phyloP scores from a whole-genome alignment of 306 rosid species.

The Vigna radiata region DNA sequence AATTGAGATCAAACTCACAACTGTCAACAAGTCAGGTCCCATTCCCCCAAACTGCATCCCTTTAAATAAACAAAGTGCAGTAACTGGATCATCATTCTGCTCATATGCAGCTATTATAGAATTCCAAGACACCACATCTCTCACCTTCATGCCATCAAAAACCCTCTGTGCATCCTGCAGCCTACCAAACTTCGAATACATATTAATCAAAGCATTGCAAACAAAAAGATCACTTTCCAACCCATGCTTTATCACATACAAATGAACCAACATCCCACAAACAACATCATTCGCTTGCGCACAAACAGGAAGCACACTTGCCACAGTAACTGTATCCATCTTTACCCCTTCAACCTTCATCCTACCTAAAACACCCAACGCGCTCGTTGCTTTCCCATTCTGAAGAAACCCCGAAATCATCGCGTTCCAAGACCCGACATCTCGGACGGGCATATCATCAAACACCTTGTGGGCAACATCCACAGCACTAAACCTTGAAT shows the following conservation, averaged over 20 bases:
- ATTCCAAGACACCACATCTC: constrained; percentile 57
- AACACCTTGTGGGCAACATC: constrained; percentile 47
- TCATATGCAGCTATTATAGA: constrained; percentile 54
- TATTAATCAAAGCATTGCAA: constrained; percentile 55
- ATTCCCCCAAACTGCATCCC: constrained; percentile 52
- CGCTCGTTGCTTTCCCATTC: constrained; percentile 49
- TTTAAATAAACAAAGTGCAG: constrained; percentile 47
- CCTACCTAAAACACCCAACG: constrained; percentile 43
- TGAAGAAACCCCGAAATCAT: constrained; percentile 60
- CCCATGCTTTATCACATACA: constrained; percentile 58
- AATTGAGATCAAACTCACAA: constrained; percentile 56
- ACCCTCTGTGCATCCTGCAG: constrained; percentile 45
- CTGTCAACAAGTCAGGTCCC: constrained; percentile 52
- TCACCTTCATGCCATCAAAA: constrained; percentile 52
- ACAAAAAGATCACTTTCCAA: constrained; percentile 54
- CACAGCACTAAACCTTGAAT: constrained; percentile 46
- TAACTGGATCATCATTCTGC: constrained; percentile 53
- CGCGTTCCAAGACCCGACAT: constrained; percentile 61
- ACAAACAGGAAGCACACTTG: constrained; percentile 56
- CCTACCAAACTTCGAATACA: constrained; percentile 57
- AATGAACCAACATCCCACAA: constrained; percentile 54
- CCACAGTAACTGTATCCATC: constrained; percentile 52
- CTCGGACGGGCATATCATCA: constrained; percentile 50
- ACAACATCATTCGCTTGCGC: constrained; percentile 45
- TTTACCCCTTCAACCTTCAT: constrained; percentile 47